A percentile compares a stretch with the other conserved stretches of the same genome.
Conservation (phyloP, 2,329 filamentous ascomycete genomes). For the Escovopsis weberi region DNA sequence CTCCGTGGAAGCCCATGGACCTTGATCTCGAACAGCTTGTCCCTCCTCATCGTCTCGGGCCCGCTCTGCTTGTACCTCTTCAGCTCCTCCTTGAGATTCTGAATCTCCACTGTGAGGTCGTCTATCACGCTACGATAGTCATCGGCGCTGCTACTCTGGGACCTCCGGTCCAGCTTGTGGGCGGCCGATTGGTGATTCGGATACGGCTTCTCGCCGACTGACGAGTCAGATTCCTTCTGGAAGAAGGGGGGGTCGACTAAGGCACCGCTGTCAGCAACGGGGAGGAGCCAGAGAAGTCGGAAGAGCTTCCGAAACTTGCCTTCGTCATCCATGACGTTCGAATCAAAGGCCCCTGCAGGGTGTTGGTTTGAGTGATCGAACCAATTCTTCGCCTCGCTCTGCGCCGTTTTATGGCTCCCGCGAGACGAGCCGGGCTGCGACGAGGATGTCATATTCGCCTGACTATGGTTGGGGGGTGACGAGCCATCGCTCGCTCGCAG, state of each 20-base stretch:
- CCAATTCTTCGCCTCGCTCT: slow-evolving; percentile 38
- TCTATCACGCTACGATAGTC: slow-evolving; percentile 77
- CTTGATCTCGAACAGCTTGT: slow-evolving; percentile 73
- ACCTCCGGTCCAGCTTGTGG: slow-evolving; percentile 16
- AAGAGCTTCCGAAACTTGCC: slow-evolving; percentile 1
- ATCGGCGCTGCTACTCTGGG: slow-evolving; percentile 48
- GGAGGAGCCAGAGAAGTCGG: too few relatives aligned
- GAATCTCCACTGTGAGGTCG: slow-evolving; percentile 73
- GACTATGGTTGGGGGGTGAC: slow-evolving; percentile 8
- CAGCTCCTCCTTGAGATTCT: slow-evolving; percentile 58
- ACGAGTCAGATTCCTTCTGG: slow-evolving; percentile 37
- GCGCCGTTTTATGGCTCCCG: slow-evolving; percentile 32
- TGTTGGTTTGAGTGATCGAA: slow-evolving; percentile 40
- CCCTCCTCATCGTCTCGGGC: slow-evolving; percentile 51
- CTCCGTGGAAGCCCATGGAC: slow-evolving; percentile 57
- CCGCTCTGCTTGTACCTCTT: slow-evolving; percentile 56
- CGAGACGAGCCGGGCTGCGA: slow-evolving; percentile 29
- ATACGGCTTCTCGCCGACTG: slow-evolving; percentile 28
- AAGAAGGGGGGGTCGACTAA: slow-evolving; percentile 40
- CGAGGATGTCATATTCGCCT: slow-evolving; percentile 7
- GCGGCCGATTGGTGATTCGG: slow-evolving; percentile 11
- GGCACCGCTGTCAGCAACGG: slow-evolving; percentile 2
- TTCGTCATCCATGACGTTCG: slow-evolving; percentile 33
- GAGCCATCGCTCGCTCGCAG: slow-evolving; percentile 14
- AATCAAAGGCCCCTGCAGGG: slow-evolving; percentile 26